Percentiles rank a stretch among this genome's conserved stretches.
Evolutionary conservation across 345 rosid species (phyloP).

Genomic region (Stellera chamaejasme): DNA sequence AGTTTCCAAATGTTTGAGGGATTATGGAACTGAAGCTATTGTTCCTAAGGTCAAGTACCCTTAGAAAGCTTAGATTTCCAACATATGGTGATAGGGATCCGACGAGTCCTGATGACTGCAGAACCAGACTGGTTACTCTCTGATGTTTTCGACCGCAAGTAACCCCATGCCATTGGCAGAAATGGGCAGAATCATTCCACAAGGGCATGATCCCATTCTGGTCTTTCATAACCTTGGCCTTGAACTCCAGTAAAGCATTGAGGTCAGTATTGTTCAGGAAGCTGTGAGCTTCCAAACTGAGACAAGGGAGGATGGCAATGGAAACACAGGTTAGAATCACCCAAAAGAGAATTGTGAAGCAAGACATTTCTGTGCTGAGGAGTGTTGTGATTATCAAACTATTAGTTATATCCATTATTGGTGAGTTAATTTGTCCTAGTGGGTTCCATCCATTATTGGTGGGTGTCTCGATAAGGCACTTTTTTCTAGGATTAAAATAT

Average conservation of each 20-base stretch:
- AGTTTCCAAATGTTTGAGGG: slow-evolving; percentile 9
- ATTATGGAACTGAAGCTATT: slow-evolving; percentile 7
- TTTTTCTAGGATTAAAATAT: too few relatives aligned
- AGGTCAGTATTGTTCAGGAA: slow-evolving; percentile 4
- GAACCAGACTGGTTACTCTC: slow-evolving; percentile 7
- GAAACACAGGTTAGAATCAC: too few relatives aligned
- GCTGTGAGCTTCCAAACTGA: too few relatives aligned
- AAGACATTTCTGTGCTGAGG: too few relatives aligned
- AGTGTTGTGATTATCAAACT: too few relatives aligned
- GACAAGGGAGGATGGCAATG: too few relatives aligned
- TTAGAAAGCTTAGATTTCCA: slow-evolving; percentile 22
- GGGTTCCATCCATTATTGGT: too few relatives aligned
- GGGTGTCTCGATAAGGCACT: too few relatives aligned
- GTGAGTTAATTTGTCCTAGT: too few relatives aligned
- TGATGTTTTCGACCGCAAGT: slow-evolving; percentile 13
- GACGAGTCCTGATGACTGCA: not conserved
- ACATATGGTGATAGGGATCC: slow-evolving; percentile 14
- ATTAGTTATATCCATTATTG: too few relatives aligned
- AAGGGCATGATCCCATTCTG: slow-evolving; percentile 9
- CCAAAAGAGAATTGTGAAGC: too few relatives aligned
- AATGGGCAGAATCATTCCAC: slow-evolving; percentile 14
- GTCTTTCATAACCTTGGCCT: slow-evolving; percentile 2
- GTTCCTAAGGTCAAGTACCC: not conserved
- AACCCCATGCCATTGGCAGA: slow-evolving; percentile 14
- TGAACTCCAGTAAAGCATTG: slow-evolving; percentile 10